A percentile compares a stretch with the other conserved stretches of the same genome.
These are phyloP conservation scores for Aspergillus sp. DNA, from an alignment of 2,329 filamentous ascomycete genomes.

Conservation along the genomic window DNA sequence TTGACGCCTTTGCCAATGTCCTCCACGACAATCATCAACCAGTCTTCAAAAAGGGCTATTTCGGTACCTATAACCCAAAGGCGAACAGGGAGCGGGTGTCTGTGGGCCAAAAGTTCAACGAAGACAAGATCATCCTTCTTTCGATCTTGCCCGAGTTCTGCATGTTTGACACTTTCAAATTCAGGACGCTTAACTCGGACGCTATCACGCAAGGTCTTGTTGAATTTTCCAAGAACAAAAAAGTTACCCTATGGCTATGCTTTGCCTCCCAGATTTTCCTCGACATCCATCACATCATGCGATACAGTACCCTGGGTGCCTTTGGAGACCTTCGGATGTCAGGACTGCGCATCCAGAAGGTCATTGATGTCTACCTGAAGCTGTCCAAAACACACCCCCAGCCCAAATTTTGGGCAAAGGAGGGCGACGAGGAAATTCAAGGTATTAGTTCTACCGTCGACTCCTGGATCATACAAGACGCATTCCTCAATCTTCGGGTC, in stretches of 20 bases:
- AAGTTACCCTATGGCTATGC: constrained; percentile 28
- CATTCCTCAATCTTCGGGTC: constrained; percentile 17
- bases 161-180: constrained; percentile 20
- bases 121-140: constrained; percentile 38
- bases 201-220: constrained; percentile 32
- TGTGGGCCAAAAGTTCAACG: constrained; percentile 32
- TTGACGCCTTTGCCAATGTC: constrained; percentile 25
- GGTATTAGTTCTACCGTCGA: constrained; percentile 15
- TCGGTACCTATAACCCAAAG: constrained; percentile 32
- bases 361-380: constrained; percentile 26
- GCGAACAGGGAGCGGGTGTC: constrained; percentile 32
- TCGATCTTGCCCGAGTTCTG: constrained; percentile 34
- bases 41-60: constrained; percentile 30
- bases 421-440: constrained; percentile 25
- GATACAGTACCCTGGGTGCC: constrained; percentile 23
- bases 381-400: constrained; percentile 23
- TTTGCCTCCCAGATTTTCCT: constrained; percentile 38
- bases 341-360: constrained; percentile 29
- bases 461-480: constrained; percentile 25
- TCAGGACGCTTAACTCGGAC: constrained; percentile 29
- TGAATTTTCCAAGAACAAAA: constrained; percentile 29
- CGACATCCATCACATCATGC: constrained; percentile 38
- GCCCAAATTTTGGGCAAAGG: constrained; percentile 31
- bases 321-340: constrained; percentile 29
- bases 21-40: constrained; percentile 24